Percentiles rank a stretch among this genome's conserved stretches.
Evolutionary conservation across 2,329 filamentous ascomycete genomes (phyloP).

Genomic region (Zasmidium angulare): DNA sequence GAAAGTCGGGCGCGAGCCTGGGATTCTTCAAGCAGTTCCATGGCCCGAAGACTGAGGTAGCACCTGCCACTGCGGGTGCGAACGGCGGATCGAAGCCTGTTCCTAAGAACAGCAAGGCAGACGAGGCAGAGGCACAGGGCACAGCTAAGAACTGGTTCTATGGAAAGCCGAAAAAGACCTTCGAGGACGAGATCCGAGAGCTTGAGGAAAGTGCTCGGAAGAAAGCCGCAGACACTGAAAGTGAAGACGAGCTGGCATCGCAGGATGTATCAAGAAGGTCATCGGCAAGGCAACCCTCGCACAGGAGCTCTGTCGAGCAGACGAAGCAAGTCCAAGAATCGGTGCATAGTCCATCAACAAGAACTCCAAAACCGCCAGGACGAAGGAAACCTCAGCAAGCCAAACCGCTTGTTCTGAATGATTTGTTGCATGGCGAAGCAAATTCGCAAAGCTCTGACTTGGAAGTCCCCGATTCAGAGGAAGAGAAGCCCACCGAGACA

Average conservation of each 20-base stretch:
- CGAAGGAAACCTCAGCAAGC: conserved; percentile 12
- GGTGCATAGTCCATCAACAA: neutral
- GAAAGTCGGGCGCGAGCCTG: conserved; percentile 7
- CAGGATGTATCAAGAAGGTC: conserved; percentile 6
- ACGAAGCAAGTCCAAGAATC: conserved; percentile 1
- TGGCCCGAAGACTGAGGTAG: neutral
- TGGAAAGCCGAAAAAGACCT: conserved; percentile 30
- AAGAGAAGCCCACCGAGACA: neutral
- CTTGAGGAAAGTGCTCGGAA: conserved; percentile 27
- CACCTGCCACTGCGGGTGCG: neutral
- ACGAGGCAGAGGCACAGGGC: neutral
- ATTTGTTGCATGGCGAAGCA: neutral
- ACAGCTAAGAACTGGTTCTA: conserved; percentile 4
- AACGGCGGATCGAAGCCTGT: neutral
- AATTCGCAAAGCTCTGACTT: neutral
- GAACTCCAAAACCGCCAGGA: conserved; percentile 9
- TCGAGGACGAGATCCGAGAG: conserved; percentile 35
- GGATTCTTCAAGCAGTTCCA: conserved; percentile 34
- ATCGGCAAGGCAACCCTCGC: conserved; percentile 1
- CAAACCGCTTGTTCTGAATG: neutral
- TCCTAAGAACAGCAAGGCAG: neutral
- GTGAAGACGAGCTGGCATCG: conserved; percentile 20
- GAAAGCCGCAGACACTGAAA: conserved; percentile 20
- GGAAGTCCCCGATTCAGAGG: conserved; percentile 5
- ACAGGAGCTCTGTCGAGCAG: neutral